These are phyloP conservation scores for Crataegus laevigata DNA, from an alignment of 306 rosid genomes.

Conservation along the genomic window DNA sequence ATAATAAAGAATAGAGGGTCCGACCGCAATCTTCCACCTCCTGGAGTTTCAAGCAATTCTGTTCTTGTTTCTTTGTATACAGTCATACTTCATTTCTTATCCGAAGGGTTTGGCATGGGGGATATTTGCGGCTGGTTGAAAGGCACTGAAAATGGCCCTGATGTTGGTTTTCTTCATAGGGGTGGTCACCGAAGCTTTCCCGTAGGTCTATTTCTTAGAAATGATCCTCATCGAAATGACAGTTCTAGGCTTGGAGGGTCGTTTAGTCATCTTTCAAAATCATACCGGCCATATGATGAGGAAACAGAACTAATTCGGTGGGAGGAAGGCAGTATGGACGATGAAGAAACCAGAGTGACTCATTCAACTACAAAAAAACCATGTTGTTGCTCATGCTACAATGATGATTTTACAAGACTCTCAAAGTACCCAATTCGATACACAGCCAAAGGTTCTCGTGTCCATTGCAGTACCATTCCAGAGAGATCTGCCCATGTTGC, in stretches of 20 bases:
- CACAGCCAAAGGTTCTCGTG: conserved; percentile 58
- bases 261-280: conserved; percentile 63
- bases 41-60: conserved; percentile 81
- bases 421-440: conserved; percentile 57
- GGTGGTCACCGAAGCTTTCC: conserved; percentile 90
- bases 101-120: conserved; percentile 87
- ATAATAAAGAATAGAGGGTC: conserved; percentile 83
- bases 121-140: conserved; percentile 72
- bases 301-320: conserved; percentile 68
- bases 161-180: conserved; percentile 92
- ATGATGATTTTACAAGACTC: conserved; percentile 57
- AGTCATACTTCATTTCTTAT: conserved; percentile 83
- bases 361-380: conserved; percentile 81
- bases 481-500: conserved; percentile 83
- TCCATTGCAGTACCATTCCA: conserved; percentile 57
- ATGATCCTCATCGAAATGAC: conserved; percentile 59
- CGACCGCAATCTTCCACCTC: conserved; percentile 70
- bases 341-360: conserved; percentile 66
- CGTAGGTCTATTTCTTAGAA: conserved; percentile 52
- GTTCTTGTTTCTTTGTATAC: conserved; percentile 84
- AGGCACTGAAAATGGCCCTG: conserved; percentile 48
- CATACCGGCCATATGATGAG: conserved; percentile 46
- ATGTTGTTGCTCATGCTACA: conserved; percentile 84
- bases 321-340: conserved; percentile 98
- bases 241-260: conserved; percentile 95